These are phyloP conservation scores for Phytopythium kandeliae DNA, from an alignment of 352 stramenopile species.

Conservation along the genomic window DNA sequence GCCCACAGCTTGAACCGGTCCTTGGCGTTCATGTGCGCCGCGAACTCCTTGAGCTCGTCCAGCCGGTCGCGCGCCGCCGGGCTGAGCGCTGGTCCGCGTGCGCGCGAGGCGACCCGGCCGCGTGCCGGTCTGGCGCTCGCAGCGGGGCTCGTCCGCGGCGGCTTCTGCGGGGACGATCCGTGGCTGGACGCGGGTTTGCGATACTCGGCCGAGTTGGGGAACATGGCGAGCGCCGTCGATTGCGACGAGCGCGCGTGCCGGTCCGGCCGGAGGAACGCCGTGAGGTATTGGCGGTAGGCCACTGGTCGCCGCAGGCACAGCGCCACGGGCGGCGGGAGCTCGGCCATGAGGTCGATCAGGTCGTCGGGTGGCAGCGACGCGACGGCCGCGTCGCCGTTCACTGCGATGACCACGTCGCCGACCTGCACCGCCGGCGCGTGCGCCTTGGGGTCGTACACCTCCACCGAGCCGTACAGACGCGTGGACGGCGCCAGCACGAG, in stretches of 20 bases:
- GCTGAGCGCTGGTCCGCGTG: background rate
- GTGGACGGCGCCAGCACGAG: slow-evolving; percentile 58
- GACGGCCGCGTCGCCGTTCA: slow-evolving; percentile 49
- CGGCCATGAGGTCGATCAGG: slow-evolving; percentile 44
- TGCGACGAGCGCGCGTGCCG: slow-evolving; percentile 32
- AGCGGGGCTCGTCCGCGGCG: background rate
- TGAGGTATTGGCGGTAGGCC: slow-evolving; percentile 51
- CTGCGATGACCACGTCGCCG: slow-evolving; percentile 59
- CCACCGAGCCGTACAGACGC: slow-evolving; percentile 65
- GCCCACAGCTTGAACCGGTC: slow-evolving; percentile 62
- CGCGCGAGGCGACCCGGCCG: background rate
- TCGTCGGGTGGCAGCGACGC: slow-evolving; percentile 46
- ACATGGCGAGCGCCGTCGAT: slow-evolving; percentile 59
- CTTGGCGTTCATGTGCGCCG: slow-evolving; percentile 35
- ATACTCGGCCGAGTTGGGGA: slow-evolving; percentile 60
- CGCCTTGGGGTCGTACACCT: slow-evolving; percentile 61
- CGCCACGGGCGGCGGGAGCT: slow-evolving; percentile 36
- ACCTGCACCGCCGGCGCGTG: slow-evolving; percentile 39
- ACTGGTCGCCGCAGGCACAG: slow-evolving; percentile 49
- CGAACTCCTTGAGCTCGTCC: slow-evolving; percentile 37
- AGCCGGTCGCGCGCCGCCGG: background rate
- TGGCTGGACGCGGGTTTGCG: slow-evolving; percentile 17
- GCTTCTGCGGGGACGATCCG: background rate
- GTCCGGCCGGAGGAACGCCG: slow-evolving; percentile 28
- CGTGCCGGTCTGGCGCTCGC: no score